Percentiles rank a stretch among this genome's conserved stretches.
Evolutionary conservation across 805 yeast species (phyloP).

Genomic region (Metschnikowia matae): DNA sequence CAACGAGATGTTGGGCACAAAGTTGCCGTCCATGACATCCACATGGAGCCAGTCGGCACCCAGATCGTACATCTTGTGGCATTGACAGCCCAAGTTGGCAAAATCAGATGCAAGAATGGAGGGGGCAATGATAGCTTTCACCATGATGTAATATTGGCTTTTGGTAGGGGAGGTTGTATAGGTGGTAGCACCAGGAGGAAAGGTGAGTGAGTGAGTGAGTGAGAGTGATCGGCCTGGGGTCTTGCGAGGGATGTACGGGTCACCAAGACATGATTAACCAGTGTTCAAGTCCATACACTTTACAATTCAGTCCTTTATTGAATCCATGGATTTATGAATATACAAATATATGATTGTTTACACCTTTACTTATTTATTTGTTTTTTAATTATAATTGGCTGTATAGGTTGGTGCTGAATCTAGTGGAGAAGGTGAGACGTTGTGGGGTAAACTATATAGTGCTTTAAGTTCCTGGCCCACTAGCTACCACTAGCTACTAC

Average conservation of each 20-base stretch:
- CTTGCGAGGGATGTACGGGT: neutral
- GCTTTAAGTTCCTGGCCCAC: too few relatives aligned
- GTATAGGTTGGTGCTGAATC: too few relatives aligned
- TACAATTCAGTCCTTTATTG: too few relatives aligned
- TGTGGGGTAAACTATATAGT: too few relatives aligned
- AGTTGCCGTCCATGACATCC: conserved; percentile 98
- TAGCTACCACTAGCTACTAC: too few relatives aligned
- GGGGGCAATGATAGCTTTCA: conserved; percentile 85
- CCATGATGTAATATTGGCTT: conserved; percentile 42
- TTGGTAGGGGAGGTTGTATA: neutral
- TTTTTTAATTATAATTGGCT: too few relatives aligned
- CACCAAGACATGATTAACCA: neutral
- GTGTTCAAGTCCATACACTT: too few relatives aligned
- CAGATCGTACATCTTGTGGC: conserved; percentile 71
- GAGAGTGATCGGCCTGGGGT: neutral
- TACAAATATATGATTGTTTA: too few relatives aligned
- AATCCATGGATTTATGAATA: too few relatives aligned
- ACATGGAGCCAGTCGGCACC: conserved; percentile 97
- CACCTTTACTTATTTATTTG: too few relatives aligned
- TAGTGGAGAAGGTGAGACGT: too few relatives aligned
- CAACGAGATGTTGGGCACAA: conserved; percentile 92
- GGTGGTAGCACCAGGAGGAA: neutral
- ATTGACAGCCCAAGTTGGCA: conserved; percentile 82
- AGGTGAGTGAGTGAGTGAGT: neutral
- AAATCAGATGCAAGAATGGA: conserved; percentile 91